Evolutionary conservation across 768 basidiomycete species (phyloP).

Genomic region (Pleurotus citrinopileatus): DNA sequence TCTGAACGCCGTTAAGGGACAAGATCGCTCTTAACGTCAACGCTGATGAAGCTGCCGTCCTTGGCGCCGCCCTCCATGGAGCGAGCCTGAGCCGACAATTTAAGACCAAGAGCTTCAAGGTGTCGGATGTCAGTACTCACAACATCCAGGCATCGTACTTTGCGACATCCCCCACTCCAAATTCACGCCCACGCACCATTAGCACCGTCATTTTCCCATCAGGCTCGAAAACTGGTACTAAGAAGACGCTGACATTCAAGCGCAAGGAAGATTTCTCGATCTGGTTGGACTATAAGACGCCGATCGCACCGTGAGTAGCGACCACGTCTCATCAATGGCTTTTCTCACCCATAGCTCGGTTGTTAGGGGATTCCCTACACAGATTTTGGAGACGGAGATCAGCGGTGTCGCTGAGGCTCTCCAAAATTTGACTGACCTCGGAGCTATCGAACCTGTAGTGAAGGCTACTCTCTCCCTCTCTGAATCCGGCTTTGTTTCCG

Average conservation of each 20-base stretch:
- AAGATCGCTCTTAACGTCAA: slow-evolving; percentile 95
- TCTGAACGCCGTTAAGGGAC: slow-evolving; percentile 36
- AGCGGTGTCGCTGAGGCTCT: slow-evolving; percentile 73
- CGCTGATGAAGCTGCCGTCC: slow-evolving; percentile 92
- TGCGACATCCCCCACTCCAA: slow-evolving; percentile 51
- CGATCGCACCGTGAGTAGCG: slow-evolving; percentile 62
- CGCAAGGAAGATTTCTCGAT: slow-evolving; percentile 82
- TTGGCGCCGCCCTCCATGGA: slow-evolving; percentile 91
- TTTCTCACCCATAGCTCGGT: not conserved
- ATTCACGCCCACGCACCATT: slow-evolving; percentile 62
- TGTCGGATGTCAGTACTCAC: slow-evolving; percentile 68
- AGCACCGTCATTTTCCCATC: slow-evolving; percentile 74
- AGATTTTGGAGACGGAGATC: slow-evolving; percentile 73
- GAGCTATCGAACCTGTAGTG: slow-evolving; percentile 78
- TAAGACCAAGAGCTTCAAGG: slow-evolving; percentile 91
- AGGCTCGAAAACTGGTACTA: slow-evolving; percentile 73
- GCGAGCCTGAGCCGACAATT: slow-evolving; percentile 87
- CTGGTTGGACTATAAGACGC: slow-evolving; percentile 71
- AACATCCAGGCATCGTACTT: slow-evolving; percentile 81
- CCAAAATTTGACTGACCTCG: slow-evolving; percentile 79
- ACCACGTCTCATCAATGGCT: not conserved
- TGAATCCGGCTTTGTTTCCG: slow-evolving; percentile 82
- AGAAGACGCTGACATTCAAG: slow-evolving; percentile 86
- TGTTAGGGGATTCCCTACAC: slow-evolving; percentile 72
- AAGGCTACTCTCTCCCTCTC: slow-evolving; percentile 83